Conservation (phyloP, 495 filamentous ascomycete genomes). For the Evernia prunastri region DNA sequence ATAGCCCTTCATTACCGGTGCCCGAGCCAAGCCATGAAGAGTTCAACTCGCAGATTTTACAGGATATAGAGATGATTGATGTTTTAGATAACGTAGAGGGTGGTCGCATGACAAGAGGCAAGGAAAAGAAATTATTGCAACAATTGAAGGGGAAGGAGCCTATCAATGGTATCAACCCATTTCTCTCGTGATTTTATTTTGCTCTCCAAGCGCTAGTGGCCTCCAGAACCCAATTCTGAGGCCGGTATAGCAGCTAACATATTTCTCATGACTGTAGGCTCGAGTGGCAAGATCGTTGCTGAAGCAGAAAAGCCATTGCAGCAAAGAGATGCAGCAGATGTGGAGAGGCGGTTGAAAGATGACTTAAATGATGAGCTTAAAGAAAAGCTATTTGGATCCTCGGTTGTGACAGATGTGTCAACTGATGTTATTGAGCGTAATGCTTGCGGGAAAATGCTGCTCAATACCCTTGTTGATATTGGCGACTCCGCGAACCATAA, state of each 20-base stretch:
- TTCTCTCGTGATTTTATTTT: not conserved
- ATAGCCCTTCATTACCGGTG: not conserved
- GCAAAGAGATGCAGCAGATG: not conserved
- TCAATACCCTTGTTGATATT: not conserved
- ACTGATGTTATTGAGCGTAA: not conserved
- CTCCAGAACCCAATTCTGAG: too few species aligned
- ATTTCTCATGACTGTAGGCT: not conserved
- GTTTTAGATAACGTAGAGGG: not conserved
- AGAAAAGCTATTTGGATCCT: not conserved
- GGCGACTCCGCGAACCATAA: not conserved
- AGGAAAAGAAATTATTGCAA: constrained; percentile 1
- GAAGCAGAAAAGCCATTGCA: not conserved
- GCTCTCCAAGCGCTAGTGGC: not conserved
- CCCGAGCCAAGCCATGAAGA: not conserved
- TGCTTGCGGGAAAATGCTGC: not conserved
- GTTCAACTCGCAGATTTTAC: not conserved
- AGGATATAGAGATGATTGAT: not conserved
- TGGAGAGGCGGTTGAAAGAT: not conserved
- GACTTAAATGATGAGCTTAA: not conserved
- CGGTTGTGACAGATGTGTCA: not conserved
- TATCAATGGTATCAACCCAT: not conserved
- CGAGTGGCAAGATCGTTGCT: not conserved
- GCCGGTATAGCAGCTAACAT: not conserved
- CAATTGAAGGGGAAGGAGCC: not conserved
- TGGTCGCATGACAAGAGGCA: constrained; percentile 3